A percentile compares a stretch with the other conserved stretches of the same genome.
Conservation (phyloP, 139 green algal species). For the Marvania coccoides region DNA sequence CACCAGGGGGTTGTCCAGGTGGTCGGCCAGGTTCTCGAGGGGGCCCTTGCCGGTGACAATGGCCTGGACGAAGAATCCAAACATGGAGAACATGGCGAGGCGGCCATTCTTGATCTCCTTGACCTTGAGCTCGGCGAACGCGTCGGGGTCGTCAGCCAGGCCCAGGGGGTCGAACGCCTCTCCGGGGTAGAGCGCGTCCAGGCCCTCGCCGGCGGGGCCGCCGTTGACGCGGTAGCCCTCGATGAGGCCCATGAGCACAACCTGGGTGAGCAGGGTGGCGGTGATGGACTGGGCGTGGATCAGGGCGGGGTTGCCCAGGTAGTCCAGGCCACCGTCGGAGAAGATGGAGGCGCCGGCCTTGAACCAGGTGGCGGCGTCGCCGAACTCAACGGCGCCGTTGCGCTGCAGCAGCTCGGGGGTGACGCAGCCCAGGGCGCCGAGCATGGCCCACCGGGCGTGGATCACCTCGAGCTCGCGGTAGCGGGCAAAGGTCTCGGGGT, state of each 20-base stretch:
- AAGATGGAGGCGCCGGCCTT: slow-evolving; percentile 85
- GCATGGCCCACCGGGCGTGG: slow-evolving; percentile 96
- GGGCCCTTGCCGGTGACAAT: slow-evolving; percentile 66
- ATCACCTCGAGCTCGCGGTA: slow-evolving; percentile 96
- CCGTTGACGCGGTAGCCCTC: slow-evolving; percentile 93
- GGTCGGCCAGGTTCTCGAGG: slow-evolving; percentile 68
- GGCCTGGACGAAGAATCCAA: slow-evolving; percentile 70
- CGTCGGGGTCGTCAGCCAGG: slow-evolving; percentile 83
- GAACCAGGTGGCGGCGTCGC: slow-evolving; percentile 78
- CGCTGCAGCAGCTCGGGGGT: slow-evolving; percentile 53
- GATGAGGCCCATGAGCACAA: slow-evolving; percentile 80
- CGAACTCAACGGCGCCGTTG: slow-evolving; percentile 44
- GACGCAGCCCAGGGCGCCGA: slow-evolving; percentile 78
- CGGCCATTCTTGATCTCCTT: slow-evolving; percentile 94
- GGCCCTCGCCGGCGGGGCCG: slow-evolving; percentile 75
- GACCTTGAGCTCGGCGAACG: slow-evolving; percentile 67
- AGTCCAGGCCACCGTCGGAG: slow-evolving; percentile 65
- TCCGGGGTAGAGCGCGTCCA: slow-evolving; percentile 85
- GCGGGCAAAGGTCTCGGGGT: slow-evolving; percentile 80
- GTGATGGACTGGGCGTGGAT: slow-evolving; percentile 82
- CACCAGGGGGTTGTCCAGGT: slow-evolving; percentile 65
- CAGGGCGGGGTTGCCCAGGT: slow-evolving; percentile 68
- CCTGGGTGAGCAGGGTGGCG: slow-evolving; percentile 54
- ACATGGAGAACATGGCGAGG: slow-evolving; percentile 81
- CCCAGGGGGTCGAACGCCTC: slow-evolving; percentile 91